phyloP scores from a whole-genome alignment of 768 basidiomycete genomes.

The Leccinellum rugosiceps region DNA sequence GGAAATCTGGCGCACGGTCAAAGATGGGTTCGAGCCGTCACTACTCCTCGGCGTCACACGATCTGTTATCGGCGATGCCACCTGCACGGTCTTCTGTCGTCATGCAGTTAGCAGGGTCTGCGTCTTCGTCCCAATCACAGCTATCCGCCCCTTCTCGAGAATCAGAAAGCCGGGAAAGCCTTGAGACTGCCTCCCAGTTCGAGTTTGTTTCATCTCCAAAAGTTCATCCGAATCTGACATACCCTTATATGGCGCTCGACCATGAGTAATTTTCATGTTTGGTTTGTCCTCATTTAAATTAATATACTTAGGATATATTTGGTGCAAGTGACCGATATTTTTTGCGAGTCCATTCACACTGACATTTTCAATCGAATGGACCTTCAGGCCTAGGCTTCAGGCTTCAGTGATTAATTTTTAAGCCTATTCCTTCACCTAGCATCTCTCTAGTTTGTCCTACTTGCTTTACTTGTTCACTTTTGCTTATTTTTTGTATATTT shows the following conservation, averaged over 20 bases:
- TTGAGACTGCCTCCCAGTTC: slow-evolving; percentile 63
- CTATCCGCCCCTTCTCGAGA: slow-evolving; percentile 22
- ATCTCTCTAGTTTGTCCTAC: slow-evolving; percentile 15
- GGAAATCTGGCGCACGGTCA: slow-evolving; percentile 17
- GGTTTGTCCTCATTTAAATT: slow-evolving; percentile 17
- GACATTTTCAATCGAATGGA: slow-evolving; percentile 8
- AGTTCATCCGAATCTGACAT: slow-evolving; percentile 43
- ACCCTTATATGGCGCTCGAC: slow-evolving; percentile 57
- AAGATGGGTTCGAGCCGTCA: slow-evolving; percentile 19
- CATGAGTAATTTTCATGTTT: slow-evolving; percentile 30
- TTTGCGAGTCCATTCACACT: slow-evolving; percentile 14
- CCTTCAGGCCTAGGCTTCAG: neutral
- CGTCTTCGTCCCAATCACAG: slow-evolving; percentile 29
- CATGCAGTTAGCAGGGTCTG: slow-evolving; percentile 18
- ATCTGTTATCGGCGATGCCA: slow-evolving; percentile 19
- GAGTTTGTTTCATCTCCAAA: slow-evolving; percentile 58
- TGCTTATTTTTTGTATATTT: slow-evolving; percentile 16
- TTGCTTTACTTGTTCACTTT: slow-evolving; percentile 21
- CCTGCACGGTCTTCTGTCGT: slow-evolving; percentile 12
- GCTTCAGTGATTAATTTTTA: neutral
- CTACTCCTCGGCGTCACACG: slow-evolving; percentile 31
- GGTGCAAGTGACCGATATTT: slow-evolving; percentile 9
- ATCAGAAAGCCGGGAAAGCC: slow-evolving; percentile 45
- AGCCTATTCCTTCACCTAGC: slow-evolving; percentile 4
- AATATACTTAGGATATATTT: slow-evolving; percentile 10